Conservation (phyloP, 345 rosid genomes). For the Noccaea bulbosa region DNA sequence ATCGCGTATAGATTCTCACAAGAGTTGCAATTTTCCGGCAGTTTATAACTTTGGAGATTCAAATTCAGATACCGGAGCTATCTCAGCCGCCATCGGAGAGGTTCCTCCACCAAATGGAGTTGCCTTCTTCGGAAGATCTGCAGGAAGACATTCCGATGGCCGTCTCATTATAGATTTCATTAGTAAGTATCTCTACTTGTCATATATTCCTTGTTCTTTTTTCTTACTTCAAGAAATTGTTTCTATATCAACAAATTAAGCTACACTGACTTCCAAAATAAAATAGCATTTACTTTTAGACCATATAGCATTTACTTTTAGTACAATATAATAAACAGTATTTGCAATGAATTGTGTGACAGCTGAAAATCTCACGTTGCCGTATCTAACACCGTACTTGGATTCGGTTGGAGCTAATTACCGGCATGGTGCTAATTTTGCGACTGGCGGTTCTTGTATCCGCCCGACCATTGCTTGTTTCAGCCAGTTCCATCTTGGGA, state of each 20-base stretch:
- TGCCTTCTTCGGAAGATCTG: slow-evolving; percentile 71
- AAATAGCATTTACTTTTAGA: background rate
- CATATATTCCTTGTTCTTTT: background rate
- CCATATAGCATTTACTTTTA: background rate
- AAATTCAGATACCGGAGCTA: slow-evolving; percentile 76
- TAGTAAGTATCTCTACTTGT: slow-evolving; percentile 39
- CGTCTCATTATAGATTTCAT: slow-evolving; percentile 72
- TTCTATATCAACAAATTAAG: background rate
- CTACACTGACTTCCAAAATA: background rate
- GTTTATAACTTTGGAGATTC: slow-evolving; percentile 80
- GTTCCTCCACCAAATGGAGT: slow-evolving; percentile 66
- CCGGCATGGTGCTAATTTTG: slow-evolving; percentile 75
- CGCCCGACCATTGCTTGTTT: slow-evolving; percentile 56
- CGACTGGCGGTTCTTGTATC: slow-evolving; percentile 74
- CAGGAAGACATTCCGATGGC: slow-evolving; percentile 71
- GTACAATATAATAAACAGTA: slow-evolving; percentile 2
- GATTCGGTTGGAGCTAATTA: slow-evolving; percentile 68
- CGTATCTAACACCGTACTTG: slow-evolving; percentile 66
- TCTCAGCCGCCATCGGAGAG: slow-evolving; percentile 56
- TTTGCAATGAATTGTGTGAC: slow-evolving; percentile 10
- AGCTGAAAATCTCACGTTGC: slow-evolving; percentile 66
- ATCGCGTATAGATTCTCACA: background rate
- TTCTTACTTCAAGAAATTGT: background rate
- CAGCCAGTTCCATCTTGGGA: slow-evolving; percentile 64
- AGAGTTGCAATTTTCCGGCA: slow-evolving; percentile 48